Conservation (phyloP, 768 basidiomycete species). For the Serendipita sp. region DNA sequence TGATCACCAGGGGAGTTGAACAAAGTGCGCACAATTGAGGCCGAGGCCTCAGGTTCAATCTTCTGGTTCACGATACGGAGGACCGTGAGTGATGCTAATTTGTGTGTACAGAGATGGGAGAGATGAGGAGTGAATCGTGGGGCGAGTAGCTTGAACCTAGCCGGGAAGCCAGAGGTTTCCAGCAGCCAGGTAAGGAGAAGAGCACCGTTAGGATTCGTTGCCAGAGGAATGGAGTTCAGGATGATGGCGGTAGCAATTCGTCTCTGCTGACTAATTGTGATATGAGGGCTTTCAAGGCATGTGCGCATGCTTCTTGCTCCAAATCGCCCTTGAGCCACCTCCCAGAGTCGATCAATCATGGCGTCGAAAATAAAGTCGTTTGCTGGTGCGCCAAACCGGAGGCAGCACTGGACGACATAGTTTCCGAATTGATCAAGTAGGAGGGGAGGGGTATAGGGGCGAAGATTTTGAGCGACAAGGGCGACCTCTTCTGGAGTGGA, state of each 20-base stretch:
- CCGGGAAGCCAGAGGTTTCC: slow-evolving; percentile 86
- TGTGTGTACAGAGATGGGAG: slow-evolving; percentile 94
- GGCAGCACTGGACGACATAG: slow-evolving; percentile 83
- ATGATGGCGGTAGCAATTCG: slow-evolving; percentile 89
- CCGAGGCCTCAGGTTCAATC: slow-evolving; percentile 76
- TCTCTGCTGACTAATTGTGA: slow-evolving; percentile 71
- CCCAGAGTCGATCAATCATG: slow-evolving; percentile 97
- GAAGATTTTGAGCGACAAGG: slow-evolving; percentile 69
- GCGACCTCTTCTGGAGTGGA: slow-evolving; percentile 72
- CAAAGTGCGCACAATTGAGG: slow-evolving; percentile 72
- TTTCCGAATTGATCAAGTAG: slow-evolving; percentile 89
- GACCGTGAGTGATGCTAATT: slow-evolving; percentile 87
- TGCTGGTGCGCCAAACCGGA: slow-evolving; percentile 76
- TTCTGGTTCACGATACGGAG: slow-evolving; percentile 94
- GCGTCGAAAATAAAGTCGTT: slow-evolving; percentile 97
- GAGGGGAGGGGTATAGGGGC: slow-evolving; percentile 84
- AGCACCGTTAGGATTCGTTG: slow-evolving; percentile 95
- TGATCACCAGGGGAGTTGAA: slow-evolving; percentile 84
- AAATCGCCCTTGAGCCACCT: slow-evolving; percentile 93
- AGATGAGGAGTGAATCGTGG: slow-evolving; percentile 94
- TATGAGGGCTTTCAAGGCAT: slow-evolving; percentile 80
- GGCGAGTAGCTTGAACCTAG: slow-evolving; percentile 86
- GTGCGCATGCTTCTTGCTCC: slow-evolving; percentile 97
- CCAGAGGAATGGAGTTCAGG: slow-evolving; percentile 91
- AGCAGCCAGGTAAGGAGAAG: slow-evolving; percentile 91